Conservation (phyloP, 495 filamentous ascomycete species). For the Schizothecium vesticola region DNA sequence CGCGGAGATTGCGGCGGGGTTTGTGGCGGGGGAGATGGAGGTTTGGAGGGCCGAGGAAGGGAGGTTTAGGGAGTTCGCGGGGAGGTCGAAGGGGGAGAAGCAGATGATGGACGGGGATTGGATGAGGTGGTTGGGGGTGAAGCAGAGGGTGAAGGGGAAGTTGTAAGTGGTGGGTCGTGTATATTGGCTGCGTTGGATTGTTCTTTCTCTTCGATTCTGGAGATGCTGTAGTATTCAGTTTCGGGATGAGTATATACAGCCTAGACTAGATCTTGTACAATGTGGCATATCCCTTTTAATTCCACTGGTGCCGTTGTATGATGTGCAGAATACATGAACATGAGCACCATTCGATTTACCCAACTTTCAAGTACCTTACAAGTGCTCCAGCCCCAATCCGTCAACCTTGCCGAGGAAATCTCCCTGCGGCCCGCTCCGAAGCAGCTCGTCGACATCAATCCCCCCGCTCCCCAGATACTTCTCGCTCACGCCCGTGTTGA, state of each 20-base stretch:
- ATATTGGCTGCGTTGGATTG: too few species aligned
- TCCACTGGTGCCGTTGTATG: neutral
- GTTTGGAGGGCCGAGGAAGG: conserved; percentile 61
- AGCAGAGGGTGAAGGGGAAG: neutral
- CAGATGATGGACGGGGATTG: conserved; percentile 42
- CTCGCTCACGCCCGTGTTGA: conserved; percentile 91
- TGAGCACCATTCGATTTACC: neutral
- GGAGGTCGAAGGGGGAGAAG: conserved; percentile 46
- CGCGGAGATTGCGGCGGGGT: conserved; percentile 56
- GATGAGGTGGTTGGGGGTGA: conserved; percentile 20
- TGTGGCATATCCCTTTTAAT: neutral
- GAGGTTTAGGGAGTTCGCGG: conserved; percentile 52
- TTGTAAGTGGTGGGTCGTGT: neutral
- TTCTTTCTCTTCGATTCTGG: neutral
- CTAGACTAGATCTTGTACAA: neutral
- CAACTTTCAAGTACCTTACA: conserved; percentile 10
- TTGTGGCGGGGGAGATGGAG: conserved; percentile 57
- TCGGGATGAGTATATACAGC: neutral
- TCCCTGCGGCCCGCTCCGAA: conserved; percentile 51
- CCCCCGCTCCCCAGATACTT: conserved; percentile 64
- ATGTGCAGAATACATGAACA: neutral
- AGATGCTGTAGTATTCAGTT: neutral
- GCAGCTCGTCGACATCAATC: conserved; percentile 74
- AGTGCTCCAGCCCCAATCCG: conserved; percentile 34
- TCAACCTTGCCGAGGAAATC: conserved; percentile 40